Base-by-base conservation (phyloP, 2,329 filamentous ascomycete species). In the Fusarium beomiforme region DNA sequence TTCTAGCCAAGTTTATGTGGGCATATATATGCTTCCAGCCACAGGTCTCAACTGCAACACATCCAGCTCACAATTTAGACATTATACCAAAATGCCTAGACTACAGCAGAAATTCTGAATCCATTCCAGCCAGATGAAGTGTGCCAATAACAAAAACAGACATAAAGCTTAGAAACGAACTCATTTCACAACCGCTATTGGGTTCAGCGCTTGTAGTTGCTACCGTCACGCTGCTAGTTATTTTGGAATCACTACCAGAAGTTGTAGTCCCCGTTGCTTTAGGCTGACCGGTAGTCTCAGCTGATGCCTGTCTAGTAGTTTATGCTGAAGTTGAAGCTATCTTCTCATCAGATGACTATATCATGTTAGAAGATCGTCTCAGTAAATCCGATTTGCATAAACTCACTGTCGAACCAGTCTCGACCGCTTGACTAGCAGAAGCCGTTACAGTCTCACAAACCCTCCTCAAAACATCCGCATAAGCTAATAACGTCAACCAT, bases 381-480 rank as follows among this genome's bases (percentile, higher is more conserved):
- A 5, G 13, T 8, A n/a, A 29, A 4, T 29, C 5, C 0, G 2
- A 2, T 23, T 2, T 3, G 8, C n/a, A 10, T 9, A 11, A 6
- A 43, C 59, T 8, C 7, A 59, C 60, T 2, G 10, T 42, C 33
- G 36, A 14, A 14, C 14, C 12, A 2, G 19, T 49, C 3, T 50
- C 12, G 1, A 8, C 14, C 2, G 12, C 5, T 4, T 16, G 21
- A 6, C 12, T 7, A 11, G 34, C 44, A 3, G 60, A 31, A 11
- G 19, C 26, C 16, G 36, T 31, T 5, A 55, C 61, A 11, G 42
- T 66, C 24, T 59, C 36, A 11, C 64, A 67, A 14, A 66, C 31
- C 2, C 37, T 47, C 2, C 5, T 24, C 13, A 37, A 31, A 13
- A 67, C 33, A 17, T 23, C 19, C 1, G 21, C 53, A 19, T 67